Conservation (phyloP, 1,139 yeast species). For the Blastobotrys proliferans region DNA sequence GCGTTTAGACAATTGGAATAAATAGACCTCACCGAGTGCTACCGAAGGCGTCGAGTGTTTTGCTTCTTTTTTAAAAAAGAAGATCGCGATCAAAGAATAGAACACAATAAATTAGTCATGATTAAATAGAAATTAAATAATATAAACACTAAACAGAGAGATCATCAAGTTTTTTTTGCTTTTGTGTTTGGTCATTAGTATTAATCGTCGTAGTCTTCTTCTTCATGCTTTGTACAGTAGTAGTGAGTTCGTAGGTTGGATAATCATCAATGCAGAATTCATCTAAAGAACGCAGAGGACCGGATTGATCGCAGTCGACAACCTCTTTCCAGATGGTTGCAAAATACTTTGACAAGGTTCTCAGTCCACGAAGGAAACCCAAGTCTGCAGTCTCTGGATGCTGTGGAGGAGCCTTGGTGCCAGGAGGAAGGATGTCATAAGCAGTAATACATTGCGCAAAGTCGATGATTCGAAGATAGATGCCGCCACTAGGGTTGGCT, state of each 20-base stretch:
- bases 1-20: too few species aligned
- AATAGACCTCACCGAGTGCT: too few species aligned
- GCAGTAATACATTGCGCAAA: slow-evolving; percentile 93
- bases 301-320: slow-evolving; percentile 25
- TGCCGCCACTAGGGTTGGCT: slow-evolving; percentile 13
- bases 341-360: slow-evolving; percentile 62
- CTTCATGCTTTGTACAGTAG: not conserved
- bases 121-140: too few species aligned
- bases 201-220: too few species aligned
- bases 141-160: too few species aligned
- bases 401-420: slow-evolving; percentile 60
- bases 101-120: too few species aligned
- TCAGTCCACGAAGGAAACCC: slow-evolving; percentile 82
- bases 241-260: not conserved
- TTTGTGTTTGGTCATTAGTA: too few species aligned
- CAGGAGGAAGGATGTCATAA: slow-evolving; percentile 44
- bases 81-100: too few species aligned
- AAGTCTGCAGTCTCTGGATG: slow-evolving; percentile 62
- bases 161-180: too few species aligned
- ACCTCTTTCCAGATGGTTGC: slow-evolving; percentile 26
- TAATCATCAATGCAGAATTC: slow-evolving; percentile 8
- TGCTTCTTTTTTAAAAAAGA: too few species aligned
- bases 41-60: too few species aligned
- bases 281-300: too few species aligned
- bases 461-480: slow-evolving; percentile 76